Evolutionary conservation across 2,329 filamentous ascomycete species (phyloP).

Genomic region (Leptographium lundbergii): DNA sequence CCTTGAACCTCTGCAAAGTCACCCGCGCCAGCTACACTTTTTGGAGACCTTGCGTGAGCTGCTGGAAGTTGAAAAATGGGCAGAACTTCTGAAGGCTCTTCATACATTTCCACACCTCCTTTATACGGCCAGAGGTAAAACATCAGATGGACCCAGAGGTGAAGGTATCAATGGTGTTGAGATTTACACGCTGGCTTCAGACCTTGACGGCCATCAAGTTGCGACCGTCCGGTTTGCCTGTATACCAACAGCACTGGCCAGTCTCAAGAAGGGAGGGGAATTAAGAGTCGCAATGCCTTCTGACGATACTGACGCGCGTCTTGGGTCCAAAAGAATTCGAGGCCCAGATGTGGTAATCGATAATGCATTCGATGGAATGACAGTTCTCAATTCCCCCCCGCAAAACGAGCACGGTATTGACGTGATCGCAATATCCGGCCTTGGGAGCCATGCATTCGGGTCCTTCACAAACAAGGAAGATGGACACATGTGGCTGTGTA

Average conservation of each 20-base stretch:
- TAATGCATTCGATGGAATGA: not conserved
- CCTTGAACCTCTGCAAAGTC: not conserved
- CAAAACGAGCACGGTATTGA: not conserved
- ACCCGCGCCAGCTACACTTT: not conserved
- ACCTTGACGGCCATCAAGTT: not conserved
- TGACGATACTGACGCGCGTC: too few species aligned
- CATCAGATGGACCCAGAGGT: not conserved
- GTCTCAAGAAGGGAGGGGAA: not conserved
- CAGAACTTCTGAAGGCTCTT: not conserved
- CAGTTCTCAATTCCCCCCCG: not conserved
- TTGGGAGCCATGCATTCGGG: not conserved
- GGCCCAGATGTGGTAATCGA: not conserved
- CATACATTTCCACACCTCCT: not conserved
- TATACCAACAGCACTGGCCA: not conserved
- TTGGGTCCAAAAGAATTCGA: not conserved
- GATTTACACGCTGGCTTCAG: not conserved
- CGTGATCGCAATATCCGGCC: not conserved
- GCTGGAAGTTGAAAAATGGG: too few species aligned
- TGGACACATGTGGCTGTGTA: not conserved
- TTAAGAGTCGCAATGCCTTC: not conserved
- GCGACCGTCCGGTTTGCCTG: not conserved
- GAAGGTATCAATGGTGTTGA: not conserved
- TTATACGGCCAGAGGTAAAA: not conserved
- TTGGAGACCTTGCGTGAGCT: not conserved
- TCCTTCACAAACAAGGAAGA: not conserved